Evolutionary conservation across 441 rosid genomes (phyloP), one percentile per base, ranked within the genome.

Genomic region (Euphorbia neoarborescens): DNA sequence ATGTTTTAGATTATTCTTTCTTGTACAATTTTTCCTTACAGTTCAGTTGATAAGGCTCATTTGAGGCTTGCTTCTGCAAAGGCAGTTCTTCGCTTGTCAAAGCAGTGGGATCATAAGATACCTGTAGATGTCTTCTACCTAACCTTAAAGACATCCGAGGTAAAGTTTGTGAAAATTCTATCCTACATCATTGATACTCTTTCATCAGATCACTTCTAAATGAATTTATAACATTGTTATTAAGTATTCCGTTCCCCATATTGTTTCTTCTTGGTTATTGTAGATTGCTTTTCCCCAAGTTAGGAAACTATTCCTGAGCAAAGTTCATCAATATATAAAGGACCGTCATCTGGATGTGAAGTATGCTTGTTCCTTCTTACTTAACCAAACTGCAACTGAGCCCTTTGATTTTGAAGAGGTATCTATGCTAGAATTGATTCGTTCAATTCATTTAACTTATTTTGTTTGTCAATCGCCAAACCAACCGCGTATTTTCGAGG

Each of bases 1-100:
- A 46, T 34, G 73, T 75, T 35, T 15, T 62, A 24, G 11, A 50
- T 37, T 27, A 8, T 51, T 53, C 9, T 53, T 74, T 78, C 73
- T 73, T 65, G 65, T 71, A 38, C 66, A 75, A 64, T 25, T 71
- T 72, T 66, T 15, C 60, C 63, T 27, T 80, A 71, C 97, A 96
- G 99, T 72, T 79, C 78, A 76, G 89, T 90, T 75, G 97, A 96
- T 79, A 91, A 89, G 84, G 90, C 97, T 65, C 98, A 96, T 80
- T 75, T 96, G 83, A 89, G 82, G 87, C 90, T 96, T 80, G 93
- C 98, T 80, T 83, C 97, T 78, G 98, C 98, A 19, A 93, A 91
- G 86, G 97, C 96, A 28, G 84, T 91, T 81, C 90, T 96, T 83
- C 97, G 97, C 59, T 79, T 96, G 59, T 85, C 97, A 57, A 90